phyloP scores from a whole-genome alignment of 2,329 filamentous ascomycete genomes.

The Cordyceps javanica region DNA sequence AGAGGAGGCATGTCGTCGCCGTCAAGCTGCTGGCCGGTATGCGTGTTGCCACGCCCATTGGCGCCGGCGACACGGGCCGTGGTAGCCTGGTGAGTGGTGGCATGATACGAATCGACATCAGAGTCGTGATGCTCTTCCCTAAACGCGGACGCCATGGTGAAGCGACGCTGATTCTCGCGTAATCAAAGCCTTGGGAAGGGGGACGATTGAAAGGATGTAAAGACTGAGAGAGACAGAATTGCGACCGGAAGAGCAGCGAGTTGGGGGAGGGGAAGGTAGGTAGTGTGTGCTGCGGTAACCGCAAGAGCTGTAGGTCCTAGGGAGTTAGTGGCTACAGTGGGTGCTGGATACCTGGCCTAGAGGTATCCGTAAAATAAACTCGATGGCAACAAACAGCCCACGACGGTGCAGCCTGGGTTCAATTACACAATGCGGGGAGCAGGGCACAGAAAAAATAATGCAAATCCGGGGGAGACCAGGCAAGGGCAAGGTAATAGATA shows the following conservation, averaged over 20 bases:
- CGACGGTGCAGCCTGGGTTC: neutral
- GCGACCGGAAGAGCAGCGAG: neutral
- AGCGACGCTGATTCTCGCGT: neutral
- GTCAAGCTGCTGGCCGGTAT: neutral
- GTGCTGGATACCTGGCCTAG: neutral
- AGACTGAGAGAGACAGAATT: neutral
- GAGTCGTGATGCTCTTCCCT: slow-evolving; percentile 4
- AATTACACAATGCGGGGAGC: neutral
- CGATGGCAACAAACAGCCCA: neutral
- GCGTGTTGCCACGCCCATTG: neutral
- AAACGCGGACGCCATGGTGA: slow-evolving; percentile 10
- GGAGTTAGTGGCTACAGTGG: neutral
- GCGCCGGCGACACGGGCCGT: neutral
- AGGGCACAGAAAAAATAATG: neutral
- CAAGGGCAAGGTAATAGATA: neutral
- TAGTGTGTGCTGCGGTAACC: neutral
- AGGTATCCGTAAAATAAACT: neutral
- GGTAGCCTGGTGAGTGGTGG: slow-evolving; percentile 1
- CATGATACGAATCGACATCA: neutral
- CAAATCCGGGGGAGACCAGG: slow-evolving; percentile 3
- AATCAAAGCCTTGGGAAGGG: neutral
- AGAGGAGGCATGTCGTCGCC: neutral
- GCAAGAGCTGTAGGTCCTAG: neutral
- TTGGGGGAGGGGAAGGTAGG: neutral
- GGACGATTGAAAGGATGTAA: neutral